Conservation (phyloP, 2,329 filamentous ascomycete genomes). For the Penicillium sclerotigenum region DNA sequence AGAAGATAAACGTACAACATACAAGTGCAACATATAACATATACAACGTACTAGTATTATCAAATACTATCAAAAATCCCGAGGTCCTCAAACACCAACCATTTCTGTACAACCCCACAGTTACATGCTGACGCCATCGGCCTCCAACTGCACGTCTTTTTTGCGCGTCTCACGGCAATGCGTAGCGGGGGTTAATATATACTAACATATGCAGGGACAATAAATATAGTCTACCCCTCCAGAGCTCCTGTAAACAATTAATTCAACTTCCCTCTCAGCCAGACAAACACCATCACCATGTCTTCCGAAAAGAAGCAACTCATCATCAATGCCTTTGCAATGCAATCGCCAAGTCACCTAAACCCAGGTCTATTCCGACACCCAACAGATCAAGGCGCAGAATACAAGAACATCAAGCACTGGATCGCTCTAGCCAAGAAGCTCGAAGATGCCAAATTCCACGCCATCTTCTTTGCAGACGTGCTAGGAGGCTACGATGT, state of each 20-base stretch:
- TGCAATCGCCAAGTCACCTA: constrained; percentile 48
- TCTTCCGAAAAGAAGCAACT: constrained; percentile 35
- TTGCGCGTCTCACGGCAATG: not conserved
- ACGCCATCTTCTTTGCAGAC: constrained; percentile 53
- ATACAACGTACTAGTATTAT: too few relatives aligned
- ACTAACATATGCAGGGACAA: constrained; percentile 4
- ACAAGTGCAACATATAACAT: not conserved
- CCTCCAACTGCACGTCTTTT: constrained; percentile 27
- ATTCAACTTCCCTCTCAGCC: not conserved
- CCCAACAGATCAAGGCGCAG: constrained; percentile 35
- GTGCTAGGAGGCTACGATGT: constrained; percentile 49
- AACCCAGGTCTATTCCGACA: constrained; percentile 44
- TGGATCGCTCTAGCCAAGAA: constrained; percentile 50
- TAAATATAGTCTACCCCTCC: constrained; percentile 6
- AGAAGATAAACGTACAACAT: not conserved
- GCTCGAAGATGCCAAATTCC: constrained; percentile 50
- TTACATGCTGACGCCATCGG: constrained; percentile 25
- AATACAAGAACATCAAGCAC: constrained; percentile 45
- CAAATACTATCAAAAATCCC: not conserved
- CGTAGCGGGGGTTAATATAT: constrained; percentile 13
- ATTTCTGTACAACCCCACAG: not conserved
- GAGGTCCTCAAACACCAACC: not conserved
- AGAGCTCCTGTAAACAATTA: not conserved
- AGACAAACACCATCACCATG: not conserved
- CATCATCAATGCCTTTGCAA: constrained; percentile 50